Evolutionary conservation across 352 stramenopile genomes (phyloP).

Genomic region (Lagenidium giganteum): DNA sequence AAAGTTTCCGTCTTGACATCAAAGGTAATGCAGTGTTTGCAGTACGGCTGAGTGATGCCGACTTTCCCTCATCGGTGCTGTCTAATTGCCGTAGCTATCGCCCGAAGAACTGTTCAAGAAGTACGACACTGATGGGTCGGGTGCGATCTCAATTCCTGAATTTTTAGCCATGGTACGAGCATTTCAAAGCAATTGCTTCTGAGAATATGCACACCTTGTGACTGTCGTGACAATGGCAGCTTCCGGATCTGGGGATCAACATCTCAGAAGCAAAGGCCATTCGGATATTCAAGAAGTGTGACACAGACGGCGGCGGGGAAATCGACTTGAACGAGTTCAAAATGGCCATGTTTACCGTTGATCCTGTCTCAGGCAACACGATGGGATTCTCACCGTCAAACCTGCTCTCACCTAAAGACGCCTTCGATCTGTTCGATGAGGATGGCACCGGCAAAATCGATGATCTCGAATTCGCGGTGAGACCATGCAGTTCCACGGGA

Average conservation of each 20-base stretch:
- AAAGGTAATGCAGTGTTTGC: constrained; percentile 42
- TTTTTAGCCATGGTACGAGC: constrained; percentile 79
- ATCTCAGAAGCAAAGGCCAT: constrained; percentile 87
- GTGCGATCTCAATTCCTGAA: constrained; percentile 87
- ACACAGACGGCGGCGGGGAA: constrained; percentile 85
- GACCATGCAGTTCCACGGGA: no score
- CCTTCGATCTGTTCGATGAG: constrained; percentile 90
- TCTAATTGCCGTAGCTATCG: constrained; percentile 45
- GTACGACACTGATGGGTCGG: constrained; percentile 88
- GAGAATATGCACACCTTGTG: no score
- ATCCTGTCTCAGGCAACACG: constrained; percentile 79
- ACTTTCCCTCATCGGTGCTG: not conserved
- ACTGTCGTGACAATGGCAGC: no score
- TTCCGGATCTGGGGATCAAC: constrained; percentile 83
- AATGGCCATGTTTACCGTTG: constrained; percentile 89
- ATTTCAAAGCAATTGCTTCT: constrained; percentile 6
- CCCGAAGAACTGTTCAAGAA: constrained; percentile 90
- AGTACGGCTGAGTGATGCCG: not conserved
- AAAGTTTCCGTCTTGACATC: constrained; percentile 65
- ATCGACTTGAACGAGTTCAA: constrained; percentile 94
- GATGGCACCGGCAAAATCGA: constrained; percentile 88
- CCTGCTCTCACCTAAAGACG: constrained; percentile 81
- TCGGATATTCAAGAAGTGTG: constrained; percentile 89
- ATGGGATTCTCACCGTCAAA: constrained; percentile 80
- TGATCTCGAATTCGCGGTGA: constrained; percentile 90